Evolutionary conservation across 192 early-diverging fungal species (phyloP), one percentile per base, ranked within the genome.

Genomic region (Rhizoclosmatium globosum): DNA sequence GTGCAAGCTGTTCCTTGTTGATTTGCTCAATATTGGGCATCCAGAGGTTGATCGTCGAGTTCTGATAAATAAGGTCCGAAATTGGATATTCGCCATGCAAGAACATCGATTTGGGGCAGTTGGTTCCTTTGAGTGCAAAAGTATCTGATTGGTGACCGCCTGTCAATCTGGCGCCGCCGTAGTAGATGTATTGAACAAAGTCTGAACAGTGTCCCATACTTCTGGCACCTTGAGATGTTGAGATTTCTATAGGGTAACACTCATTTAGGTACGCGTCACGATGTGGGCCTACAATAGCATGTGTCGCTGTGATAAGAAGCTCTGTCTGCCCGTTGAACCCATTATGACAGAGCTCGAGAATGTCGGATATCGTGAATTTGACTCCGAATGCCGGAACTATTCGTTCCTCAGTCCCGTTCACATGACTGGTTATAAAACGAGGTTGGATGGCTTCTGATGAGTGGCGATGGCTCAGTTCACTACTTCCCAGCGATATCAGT

Each of bases 1-100:
- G 7, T 31, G 6, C 15, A 4, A 44, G 6, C 19, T 74, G 72
- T 39, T 59, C 58, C 21, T 13, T 4, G 9, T 43, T 62, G 39
- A 74, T 47, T 45, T 74, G 72, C 44, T 74, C 72, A 17, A 59
- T 17, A 68, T 68, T 68, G n/a, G 66, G 66, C 66, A 68, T 68
- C 66, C 66, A 68, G 9, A 39, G n/a, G 23, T 64, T 64, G 9
- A 13, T 13, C 0, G 31, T 21, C 50, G 17, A 53, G 7, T 64
- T 64, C 61, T 9, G 43, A 17, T 42, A 42, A 43, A 43, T 13
- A 7, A 21, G 17, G 13, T 31, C 9, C 19, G 6, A 44, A 46
- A 17, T 42, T 42, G 46, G 43, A 59, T 23, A 6, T 62, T n/a
- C 4, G 19, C 17, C 38, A 64, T 69, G 67, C 9, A 77, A 43